Base-by-base conservation (phyloP, 2,329 filamentous ascomycete genomes). In the Xylariaceae sp. region DNA sequence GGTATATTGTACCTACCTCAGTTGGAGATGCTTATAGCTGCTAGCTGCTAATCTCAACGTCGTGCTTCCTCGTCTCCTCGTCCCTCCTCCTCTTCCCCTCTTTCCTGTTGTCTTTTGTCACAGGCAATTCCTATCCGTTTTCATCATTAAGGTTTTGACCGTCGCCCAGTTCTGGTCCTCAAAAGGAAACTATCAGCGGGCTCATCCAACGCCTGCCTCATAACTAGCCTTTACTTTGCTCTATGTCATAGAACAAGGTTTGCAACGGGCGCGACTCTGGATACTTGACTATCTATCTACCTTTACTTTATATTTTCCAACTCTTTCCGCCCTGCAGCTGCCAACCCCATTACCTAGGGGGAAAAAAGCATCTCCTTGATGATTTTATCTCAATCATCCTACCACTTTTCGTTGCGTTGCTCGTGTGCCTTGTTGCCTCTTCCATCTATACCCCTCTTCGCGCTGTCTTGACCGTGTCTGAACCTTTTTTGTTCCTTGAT, bases 101-200 rank as follows among this genome's bases (percentile, higher is more conserved):
- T 33, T 26, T 49, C 46, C 6, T 36, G 24, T 36, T 14, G n/a
- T 41, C 14, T n/a, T n/a, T n/a, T n/a, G n/a, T n/a, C n/a, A n/a
- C n/a, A n/a, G n/a, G 24, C 26, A 45, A n/a, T 31, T 11, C 12
- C 17, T 31, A 19, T 8, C n/a, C 16, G n/a, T 21, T 9, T 56
- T 23, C 59, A 48, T 47, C 45, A 59, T 53, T 61, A 62, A 60
- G 56, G 53, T 60, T 59, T 60, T 34, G 56, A 43, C 49, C 48
- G 24, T 45, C 45, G 48, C 49, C 40, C 28, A 44, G 34, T 33
- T 49, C 26, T 23, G 9, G 40, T 36, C 45, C 28, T 41, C 19
- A 34, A 29, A 37, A 48, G 47, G 31, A 55, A 43, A 44, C 24
- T 19, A 37, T 43, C 51, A 40, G 41, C 36, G n/a, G 37, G 17